phyloP scores from a whole-genome alignment of 768 basidiomycete species.

The Udeniomyces megalosporus region DNA sequence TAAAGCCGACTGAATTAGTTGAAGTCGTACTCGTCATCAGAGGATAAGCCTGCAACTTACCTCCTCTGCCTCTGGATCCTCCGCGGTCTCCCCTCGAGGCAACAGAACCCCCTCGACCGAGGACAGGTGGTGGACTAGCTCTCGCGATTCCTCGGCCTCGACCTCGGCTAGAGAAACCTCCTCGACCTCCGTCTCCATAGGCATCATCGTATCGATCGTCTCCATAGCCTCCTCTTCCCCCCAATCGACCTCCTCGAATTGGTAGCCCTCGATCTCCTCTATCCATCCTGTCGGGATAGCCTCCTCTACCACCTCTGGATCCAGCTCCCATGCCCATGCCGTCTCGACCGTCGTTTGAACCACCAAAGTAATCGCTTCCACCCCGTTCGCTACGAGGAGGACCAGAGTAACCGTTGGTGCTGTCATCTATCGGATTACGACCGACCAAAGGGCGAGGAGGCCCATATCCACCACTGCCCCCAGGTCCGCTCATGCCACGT shows the following conservation, averaged over 20 bases:
- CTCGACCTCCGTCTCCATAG: background rate
- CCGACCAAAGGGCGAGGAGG: background rate
- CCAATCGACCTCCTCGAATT: background rate
- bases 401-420: background rate
- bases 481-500: constrained; percentile 26
- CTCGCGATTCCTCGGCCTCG: background rate
- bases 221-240: background rate
- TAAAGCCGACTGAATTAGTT: background rate
- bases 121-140: background rate
- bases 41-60: background rate
- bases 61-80: constrained; percentile 10
- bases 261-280: no score
- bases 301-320: background rate
- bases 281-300: no score
- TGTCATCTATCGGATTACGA: background rate
- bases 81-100: constrained; percentile 12
- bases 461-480: constrained; percentile 35
- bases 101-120: constrained; percentile 6
- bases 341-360: constrained; percentile 20
- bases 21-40: background rate
- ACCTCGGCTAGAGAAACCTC: background rate
- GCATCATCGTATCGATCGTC: background rate
- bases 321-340: background rate
- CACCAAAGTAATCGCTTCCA: constrained; percentile 41
- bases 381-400: constrained; percentile 19